Evolutionary conservation across 148 eudicot species (phyloP).

Genomic region (Fagopyrum homotropicum): DNA sequence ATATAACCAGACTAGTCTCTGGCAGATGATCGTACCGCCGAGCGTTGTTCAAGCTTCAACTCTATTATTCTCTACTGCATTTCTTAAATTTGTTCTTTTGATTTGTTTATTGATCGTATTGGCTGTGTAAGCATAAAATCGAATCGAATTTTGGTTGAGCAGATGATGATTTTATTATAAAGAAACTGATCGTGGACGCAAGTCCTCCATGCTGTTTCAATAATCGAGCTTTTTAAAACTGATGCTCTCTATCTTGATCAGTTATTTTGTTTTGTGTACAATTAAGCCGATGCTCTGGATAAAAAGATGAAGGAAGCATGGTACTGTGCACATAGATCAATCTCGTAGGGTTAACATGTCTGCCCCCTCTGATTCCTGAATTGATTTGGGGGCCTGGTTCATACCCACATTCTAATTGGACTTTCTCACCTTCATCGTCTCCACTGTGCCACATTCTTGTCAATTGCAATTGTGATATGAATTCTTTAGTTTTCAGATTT

Average conservation of each 20-base stretch:
- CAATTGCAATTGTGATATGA: too few relatives aligned
- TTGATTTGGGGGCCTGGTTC: conserved; percentile 36
- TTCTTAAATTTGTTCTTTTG: too few relatives aligned
- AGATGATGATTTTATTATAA: conserved; percentile 19
- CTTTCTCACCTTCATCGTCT: too few relatives aligned
- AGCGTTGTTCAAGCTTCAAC: too few relatives aligned
- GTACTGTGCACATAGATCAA: conserved; percentile 28
- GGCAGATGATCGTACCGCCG: too few relatives aligned
- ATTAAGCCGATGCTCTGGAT: conserved; percentile 40
- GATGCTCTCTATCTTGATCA: conserved; percentile 18
- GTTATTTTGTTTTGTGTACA: conserved; percentile 12
- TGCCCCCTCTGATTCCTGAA: conserved; percentile 25
- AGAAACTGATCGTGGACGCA: neutral
- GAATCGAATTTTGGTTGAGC: neutral
- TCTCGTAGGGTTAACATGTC: conserved; percentile 20
- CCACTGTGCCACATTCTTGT: too few relatives aligned
- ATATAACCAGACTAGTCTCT: too few relatives aligned
- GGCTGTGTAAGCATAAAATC: too few relatives aligned
- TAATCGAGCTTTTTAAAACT: conserved; percentile 42
- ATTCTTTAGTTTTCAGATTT: too few relatives aligned
- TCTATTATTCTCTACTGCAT: too few relatives aligned
- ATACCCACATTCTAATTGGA: conserved; percentile 28
- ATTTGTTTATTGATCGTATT: too few relatives aligned
- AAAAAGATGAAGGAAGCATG: conserved; percentile 27
- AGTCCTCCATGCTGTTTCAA: conserved; percentile 20